These are phyloP conservation scores for Tetrahymena borealis DNA, from an alignment of 73 alveolate genomes.

Conservation along the genomic window DNA sequence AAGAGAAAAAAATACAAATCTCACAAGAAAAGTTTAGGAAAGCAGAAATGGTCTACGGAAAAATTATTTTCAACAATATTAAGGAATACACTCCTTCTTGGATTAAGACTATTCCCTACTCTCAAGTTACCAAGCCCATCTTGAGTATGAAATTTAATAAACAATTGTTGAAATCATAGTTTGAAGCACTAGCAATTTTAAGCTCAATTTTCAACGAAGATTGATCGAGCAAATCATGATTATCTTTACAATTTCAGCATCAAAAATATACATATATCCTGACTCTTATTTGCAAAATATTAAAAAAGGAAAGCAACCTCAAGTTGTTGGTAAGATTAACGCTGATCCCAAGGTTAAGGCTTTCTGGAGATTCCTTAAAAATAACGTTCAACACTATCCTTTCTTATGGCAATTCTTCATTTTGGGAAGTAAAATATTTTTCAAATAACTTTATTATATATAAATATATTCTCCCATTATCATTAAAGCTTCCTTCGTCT, in stretches of 20 bases:
- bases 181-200: background rate
- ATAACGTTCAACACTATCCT: constrained; percentile 29
- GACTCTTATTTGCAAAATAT: background rate
- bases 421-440: constrained; percentile 25
- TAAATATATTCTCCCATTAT: background rate
- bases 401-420: constrained; percentile 33
- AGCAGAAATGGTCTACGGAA: constrained; percentile 39
- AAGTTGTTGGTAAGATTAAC: constrained; percentile 30
- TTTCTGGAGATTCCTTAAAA: constrained; percentile 26
- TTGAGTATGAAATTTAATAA: constrained; percentile 10
- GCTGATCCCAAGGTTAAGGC: constrained; percentile 25
- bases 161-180: background rate
- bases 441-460: background rate
- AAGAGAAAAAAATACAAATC: background rate
- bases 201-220: no score
- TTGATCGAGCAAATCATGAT: no score
- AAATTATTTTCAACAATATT: constrained; percentile 20
- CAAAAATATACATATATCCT: background rate
- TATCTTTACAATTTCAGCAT: no score
- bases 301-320: constrained; percentile 20
- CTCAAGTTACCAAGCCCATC: constrained; percentile 33
- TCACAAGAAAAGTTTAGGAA: background rate
- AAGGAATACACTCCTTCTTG: constrained; percentile 43
- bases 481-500: background rate
- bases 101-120: constrained; percentile 41